phyloP scores from a whole-genome alignment of 208 protist species.

The Willaertia magna region DNA sequence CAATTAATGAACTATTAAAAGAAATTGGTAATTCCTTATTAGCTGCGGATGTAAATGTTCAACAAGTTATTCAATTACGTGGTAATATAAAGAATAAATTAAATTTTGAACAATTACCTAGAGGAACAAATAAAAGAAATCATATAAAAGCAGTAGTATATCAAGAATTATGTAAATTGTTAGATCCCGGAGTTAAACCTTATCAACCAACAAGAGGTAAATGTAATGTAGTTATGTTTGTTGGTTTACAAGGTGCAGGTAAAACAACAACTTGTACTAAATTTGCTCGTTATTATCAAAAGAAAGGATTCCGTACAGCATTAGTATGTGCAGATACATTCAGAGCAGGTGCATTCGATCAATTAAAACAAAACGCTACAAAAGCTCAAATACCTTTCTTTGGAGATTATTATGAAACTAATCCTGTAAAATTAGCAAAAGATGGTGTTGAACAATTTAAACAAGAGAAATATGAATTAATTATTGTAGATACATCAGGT shows the following conservation, averaged over 20 bases:
- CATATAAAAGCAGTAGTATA: conserved; percentile 86
- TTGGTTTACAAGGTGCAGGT: conserved; percentile 92
- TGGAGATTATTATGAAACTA: conserved; percentile 79
- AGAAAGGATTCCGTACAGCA: conserved; percentile 80
- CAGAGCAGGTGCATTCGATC: conserved; percentile 78
- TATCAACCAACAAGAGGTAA: conserved; percentile 74
- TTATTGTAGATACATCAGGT: conserved; percentile 98
- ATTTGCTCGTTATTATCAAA: conserved; percentile 81
- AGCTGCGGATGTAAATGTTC: conserved; percentile 90
- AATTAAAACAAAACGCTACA: conserved; percentile 96
- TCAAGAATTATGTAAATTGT: conserved; percentile 81
- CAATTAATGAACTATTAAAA: conserved; percentile 81
- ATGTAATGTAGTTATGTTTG: conserved; percentile 97
- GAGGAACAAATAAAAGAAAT: conserved; percentile 86
- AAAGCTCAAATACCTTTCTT: conserved; percentile 96
- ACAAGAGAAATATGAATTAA: conserved; percentile 88
- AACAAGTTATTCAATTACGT: conserved; percentile 73
- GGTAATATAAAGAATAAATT: conserved; percentile 75
- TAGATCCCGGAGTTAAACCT: conserved; percentile 88
- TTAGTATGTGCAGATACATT: conserved; percentile 99
- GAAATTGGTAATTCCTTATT: conserved; percentile 85
- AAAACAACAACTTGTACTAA: conserved; percentile 98
- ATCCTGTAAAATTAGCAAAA: conserved; percentile 86
- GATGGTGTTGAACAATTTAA: conserved; percentile 91
- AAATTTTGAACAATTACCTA: conserved; percentile 72